phyloP scores from a whole-genome alignment of 2,329 filamentous ascomycete genomes.

The Colletotrichum sp. region DNA sequence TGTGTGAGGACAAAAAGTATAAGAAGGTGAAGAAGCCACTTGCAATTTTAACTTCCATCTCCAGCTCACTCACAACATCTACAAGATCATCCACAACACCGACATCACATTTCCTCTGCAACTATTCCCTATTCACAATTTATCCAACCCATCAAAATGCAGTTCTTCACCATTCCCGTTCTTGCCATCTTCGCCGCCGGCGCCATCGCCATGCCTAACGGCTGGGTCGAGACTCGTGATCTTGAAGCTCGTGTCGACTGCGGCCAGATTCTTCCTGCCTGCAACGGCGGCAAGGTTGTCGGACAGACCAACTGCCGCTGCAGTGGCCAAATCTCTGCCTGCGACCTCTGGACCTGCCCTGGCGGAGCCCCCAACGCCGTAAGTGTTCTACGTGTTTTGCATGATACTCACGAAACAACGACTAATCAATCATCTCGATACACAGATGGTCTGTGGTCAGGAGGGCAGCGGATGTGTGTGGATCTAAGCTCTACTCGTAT shows the following conservation, averaged over 20 bases:
- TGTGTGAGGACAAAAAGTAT: not conserved
- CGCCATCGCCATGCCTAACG: conserved; percentile 21
- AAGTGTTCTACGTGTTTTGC: not conserved
- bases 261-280: conserved; percentile 22
- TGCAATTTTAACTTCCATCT: not conserved
- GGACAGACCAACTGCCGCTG: conserved; percentile 29
- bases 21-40: not conserved
- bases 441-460: not conserved
- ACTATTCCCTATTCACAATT: not conserved
- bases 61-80: not conserved
- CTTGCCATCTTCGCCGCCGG: conserved; percentile 15
- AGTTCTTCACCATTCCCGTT: not conserved
- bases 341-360: conserved; percentile 25
- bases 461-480: not conserved
- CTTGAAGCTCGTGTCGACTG: conserved; percentile 15
- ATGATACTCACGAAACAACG: not conserved
- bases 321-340: conserved; percentile 23
- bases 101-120: not conserved
- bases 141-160: not conserved
- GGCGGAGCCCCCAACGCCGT: conserved; percentile 19
- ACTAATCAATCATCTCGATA: not conserved
- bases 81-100: not conserved
- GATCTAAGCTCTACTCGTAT: not conserved
- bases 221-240: not conserved
- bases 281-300: conserved; percentile 22